Percentiles rank a stretch among this genome's conserved stretches.
Evolutionary conservation across 257 asterid species (phyloP).

Genomic region (Fraxinus cuspidata): DNA sequence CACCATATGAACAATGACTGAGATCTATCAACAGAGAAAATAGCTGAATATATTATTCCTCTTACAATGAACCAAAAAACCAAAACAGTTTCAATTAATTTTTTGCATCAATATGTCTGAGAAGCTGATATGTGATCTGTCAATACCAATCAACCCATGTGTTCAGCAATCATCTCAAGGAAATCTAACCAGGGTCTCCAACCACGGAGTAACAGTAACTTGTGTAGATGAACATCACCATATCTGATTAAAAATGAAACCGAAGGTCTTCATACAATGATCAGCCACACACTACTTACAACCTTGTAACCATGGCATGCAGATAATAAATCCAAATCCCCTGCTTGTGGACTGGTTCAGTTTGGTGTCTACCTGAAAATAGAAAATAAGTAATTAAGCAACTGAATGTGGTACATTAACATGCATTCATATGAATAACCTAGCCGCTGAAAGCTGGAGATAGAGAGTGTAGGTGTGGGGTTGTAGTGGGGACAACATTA

Average conservation of each 20-base stretch:
- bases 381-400: constrained; percentile 5
- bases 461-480: background rate
- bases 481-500: constrained; percentile 13
- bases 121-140: constrained; percentile 14
- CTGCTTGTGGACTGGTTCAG: constrained; percentile 9
- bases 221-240: constrained; percentile 24
- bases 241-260: background rate
- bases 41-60: constrained; percentile 22
- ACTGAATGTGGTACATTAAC: background rate
- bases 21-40: constrained; percentile 32
- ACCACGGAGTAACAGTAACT: constrained; percentile 15
- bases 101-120: constrained; percentile 36
- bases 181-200: constrained; percentile 45
- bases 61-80: background rate
- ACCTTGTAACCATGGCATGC: constrained; percentile 12
- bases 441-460: background rate
- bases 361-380: constrained; percentile 19
- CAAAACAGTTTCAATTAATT: constrained; percentile 28
- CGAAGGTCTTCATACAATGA: constrained; percentile 14
- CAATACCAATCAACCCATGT: constrained; percentile 33
- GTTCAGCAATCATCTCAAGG: constrained; percentile 40
- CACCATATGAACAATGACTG: constrained; percentile 39
- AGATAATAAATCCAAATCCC: constrained; percentile 1
- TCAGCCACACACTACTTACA: constrained; percentile 21
- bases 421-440: background rate